phyloP scores from a whole-genome alignment of 192 early-diverging fungal genomes.

The Spizellomyces punctatus region DNA sequence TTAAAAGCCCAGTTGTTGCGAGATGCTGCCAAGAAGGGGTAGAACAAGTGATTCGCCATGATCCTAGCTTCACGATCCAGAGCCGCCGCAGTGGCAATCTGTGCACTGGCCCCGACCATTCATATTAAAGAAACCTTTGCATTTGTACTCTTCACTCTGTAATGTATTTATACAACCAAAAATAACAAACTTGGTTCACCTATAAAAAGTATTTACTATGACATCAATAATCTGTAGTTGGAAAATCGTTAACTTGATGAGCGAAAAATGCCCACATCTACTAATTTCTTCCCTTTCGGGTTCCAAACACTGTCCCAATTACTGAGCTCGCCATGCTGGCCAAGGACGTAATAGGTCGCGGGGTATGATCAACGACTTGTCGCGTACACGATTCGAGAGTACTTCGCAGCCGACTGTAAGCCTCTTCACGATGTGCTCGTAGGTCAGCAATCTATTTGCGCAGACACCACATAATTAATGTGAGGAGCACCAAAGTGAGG shows the following conservation, averaged over 20 bases:
- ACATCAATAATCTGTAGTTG: no score
- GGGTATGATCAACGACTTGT: constrained; percentile 7
- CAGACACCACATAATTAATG: constrained; percentile 4
- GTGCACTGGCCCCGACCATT: no score
- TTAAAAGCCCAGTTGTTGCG: constrained; percentile 18
- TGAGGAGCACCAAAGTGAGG: background rate
- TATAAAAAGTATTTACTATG: no score
- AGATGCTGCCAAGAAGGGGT: background rate
- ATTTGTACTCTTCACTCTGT: no score
- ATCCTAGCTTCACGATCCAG: no score
- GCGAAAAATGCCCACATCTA: no score
- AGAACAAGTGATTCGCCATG: no score
- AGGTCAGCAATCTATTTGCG: constrained; percentile 29
- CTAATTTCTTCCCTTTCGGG: background rate
- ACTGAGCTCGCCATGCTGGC: constrained; percentile 17
- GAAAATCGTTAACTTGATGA: no score
- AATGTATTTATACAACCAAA: no score
- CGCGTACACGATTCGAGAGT: background rate
- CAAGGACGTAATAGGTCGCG: constrained; percentile 15
- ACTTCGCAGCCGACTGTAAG: constrained; percentile 25
- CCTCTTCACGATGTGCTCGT: constrained; percentile 23
- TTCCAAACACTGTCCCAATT: background rate
- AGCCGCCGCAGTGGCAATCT: no score
- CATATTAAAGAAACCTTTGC: no score
- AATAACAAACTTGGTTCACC: no score